These are phyloP conservation scores for Tetracladium marchalianum DNA, from an alignment of 495 filamentous ascomycete species.

Conservation along the genomic window DNA sequence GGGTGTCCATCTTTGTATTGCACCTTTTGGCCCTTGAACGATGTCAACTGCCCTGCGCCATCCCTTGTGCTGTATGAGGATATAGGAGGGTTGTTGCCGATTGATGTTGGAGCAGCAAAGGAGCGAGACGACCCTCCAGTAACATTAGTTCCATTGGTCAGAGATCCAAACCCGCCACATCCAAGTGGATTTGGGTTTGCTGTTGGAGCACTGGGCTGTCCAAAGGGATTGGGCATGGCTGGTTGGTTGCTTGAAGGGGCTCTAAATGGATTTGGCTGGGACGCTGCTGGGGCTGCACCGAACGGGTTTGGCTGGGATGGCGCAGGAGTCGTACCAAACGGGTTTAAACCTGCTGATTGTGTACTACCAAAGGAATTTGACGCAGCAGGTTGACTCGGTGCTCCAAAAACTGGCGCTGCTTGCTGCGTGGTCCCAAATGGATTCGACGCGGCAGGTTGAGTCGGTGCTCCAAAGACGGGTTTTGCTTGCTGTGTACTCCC, in stretches of 20 bases:
- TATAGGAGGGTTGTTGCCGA: neutral
- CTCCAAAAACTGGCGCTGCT: conserved; percentile 2
- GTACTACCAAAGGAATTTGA: neutral
- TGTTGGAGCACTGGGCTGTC: neutral
- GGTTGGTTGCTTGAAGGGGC: neutral
- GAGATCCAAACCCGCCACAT: neutral
- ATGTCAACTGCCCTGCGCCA: conserved; percentile 4
- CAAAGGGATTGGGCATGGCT: conserved; percentile 5
- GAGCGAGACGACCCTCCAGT: neutral
- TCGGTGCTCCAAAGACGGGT: neutral
- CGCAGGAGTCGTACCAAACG: conserved; percentile 3
- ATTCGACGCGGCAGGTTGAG: conserved; percentile 1
- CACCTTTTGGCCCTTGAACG: conserved; percentile 19
- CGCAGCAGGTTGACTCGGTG: neutral
- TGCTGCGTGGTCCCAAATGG: neutral
- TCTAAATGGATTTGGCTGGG: conserved; percentile 5
- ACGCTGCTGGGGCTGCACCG: conserved; percentile 1
- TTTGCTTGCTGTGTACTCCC: neutral
- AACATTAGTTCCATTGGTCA: neutral
- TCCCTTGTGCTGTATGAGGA: conserved; percentile 9
- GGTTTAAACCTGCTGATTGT: conserved; percentile 1
- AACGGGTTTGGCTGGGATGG: conserved; percentile 6
- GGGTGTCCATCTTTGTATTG: conserved; percentile 13
- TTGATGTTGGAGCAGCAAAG: neutral
- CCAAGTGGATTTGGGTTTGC: neutral